A percentile compares a stretch with the other conserved stretches of the same genome.
Evolutionary conservation across 495 filamentous ascomycete genomes (phyloP).

Genomic region (Penicillium paxilli): DNA sequence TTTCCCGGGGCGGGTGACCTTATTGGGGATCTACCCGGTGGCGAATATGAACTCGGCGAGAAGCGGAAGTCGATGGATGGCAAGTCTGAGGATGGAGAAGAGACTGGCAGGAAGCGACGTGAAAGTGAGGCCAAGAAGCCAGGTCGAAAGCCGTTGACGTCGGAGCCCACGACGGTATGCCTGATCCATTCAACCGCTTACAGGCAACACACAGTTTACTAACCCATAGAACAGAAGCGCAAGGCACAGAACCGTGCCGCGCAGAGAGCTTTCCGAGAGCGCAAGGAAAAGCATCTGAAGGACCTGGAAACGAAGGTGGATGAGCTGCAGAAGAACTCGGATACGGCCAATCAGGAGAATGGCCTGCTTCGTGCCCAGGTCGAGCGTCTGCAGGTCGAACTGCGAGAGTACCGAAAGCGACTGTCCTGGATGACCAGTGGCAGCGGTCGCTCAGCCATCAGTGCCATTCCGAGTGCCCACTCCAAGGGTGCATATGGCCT

Average conservation of each 20-base stretch:
- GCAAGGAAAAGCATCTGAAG: constrained; percentile 96
- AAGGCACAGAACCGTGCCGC: constrained; percentile 98
- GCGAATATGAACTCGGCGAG: constrained; percentile 55
- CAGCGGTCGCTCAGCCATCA: constrained; percentile 49
- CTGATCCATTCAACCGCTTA: neutral
- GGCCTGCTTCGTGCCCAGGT: constrained; percentile 79
- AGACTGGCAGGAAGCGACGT: constrained; percentile 71
- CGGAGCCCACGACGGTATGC: constrained; percentile 92
- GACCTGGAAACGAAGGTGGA: constrained; percentile 94
- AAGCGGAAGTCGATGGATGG: constrained; percentile 80
- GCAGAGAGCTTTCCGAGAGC: constrained; percentile 94
- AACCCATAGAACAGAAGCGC: constrained; percentile 73
- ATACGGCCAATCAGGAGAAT: constrained; percentile 84
- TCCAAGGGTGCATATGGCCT: constrained; percentile 45
- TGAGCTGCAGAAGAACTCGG: constrained; percentile 85
- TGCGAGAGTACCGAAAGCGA: constrained; percentile 87
- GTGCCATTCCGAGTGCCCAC: constrained; percentile 37
- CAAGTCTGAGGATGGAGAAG: constrained; percentile 66
- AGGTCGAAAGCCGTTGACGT: constrained; percentile 91
- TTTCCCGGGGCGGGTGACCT: constrained; percentile 59
- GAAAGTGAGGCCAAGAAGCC: constrained; percentile 92
- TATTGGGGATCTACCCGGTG: constrained; percentile 74
- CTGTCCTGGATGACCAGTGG: constrained; percentile 59
- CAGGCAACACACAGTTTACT: constrained; percentile 29
- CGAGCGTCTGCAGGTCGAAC: constrained; percentile 79